Evolutionary conservation across 1,284 basidiomycete species (phyloP), one percentile per base, ranked within the genome.

Genomic region (Xerocomus minutiporus): DNA sequence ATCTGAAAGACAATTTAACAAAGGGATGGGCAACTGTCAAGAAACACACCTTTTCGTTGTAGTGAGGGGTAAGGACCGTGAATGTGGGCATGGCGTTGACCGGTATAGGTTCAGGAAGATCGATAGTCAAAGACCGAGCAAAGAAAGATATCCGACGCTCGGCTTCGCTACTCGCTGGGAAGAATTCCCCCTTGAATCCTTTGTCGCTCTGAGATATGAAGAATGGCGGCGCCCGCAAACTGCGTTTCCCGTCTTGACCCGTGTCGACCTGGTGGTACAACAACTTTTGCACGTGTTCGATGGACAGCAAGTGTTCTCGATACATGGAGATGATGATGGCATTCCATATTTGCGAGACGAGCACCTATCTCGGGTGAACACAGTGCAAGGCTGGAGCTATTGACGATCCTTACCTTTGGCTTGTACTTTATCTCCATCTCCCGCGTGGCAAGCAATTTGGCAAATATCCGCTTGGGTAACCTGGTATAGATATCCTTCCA

Each of bases 261-360:
- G 85, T 85, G 57, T 94, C 91, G 34, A 97, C 89, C 70, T 97
- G 94, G 69, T 97, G 95, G 65, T 97, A 97, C 6, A 97, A 80
- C 8, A 97, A 74, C 66, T 93, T 93, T 73, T 96, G 93, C 34
- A 97, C 93, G 66, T 97, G 93, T 60, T 95, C 92, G 68, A 96
- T 96, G 46, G 93, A 96, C 38, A 97, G 75, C n/a, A 97, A 70
- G 69, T 97, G 94, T 70, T 97, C 94, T 64, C 94, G 87, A 72
- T 97, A 97, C 94, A 97, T 97, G n/a, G 93, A 97, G 60, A 97
- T 97, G 73, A 97, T 96, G 73, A 97, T 86, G 36, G 94, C 93
- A 69, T 97, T 97, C 94, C 94, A 97, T 55, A 97, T 92, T 73
- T 97, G 94, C 23, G 93, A 96, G 34, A 97, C 94, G 34, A 97